Evolutionary conservation across 2,329 filamentous ascomycete species (phyloP), one percentile per base, ranked within the genome.

Genomic region (Diaporthe ampelina): DNA sequence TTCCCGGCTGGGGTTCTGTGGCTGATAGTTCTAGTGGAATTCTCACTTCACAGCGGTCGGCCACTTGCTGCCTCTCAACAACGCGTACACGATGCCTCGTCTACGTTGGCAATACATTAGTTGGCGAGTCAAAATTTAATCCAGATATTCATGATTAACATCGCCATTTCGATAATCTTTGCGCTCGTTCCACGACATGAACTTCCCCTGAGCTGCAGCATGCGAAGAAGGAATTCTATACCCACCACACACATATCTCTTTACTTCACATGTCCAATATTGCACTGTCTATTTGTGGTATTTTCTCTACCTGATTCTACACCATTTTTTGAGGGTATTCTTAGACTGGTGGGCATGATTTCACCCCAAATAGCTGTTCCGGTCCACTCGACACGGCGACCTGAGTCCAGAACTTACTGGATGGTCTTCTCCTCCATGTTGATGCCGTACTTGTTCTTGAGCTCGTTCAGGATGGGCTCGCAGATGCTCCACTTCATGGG

Each of bases 401-500:
- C 10, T 29, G 32, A 17, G 58, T 43, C 26, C 48, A 32, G 8
- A 77, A 67, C 76, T 79, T 81, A 84, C 73, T 83, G 82, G 74
- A 88, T 81, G 37, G 83, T 91, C 89, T 94, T 93, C 88, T 95
- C 93, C 78, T 88, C 90, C 85, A 94, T 89, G 83, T 89, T 88
- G 79, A 95, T 94, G 56, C 91, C 92, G 78, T 95, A 94, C 80
- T 94, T 91, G 83, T 94, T 91, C 88, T 93, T 92, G 75, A 97
- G 88, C 82, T 94, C 93, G 86, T 93, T 91, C 85, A 95, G 92
- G 79, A 97, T 85, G 50, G 94, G 93, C 80, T 89, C 88, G 81
- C 91, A 93, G 81, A 96, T 90, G 80, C 93, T 90, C 75, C 88
- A 87, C 79, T 86, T 91, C 89, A 96, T 94, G 21, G 94, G 94